Conservation (phyloP, 2,329 filamentous ascomycete species). For the Colletotrichum sp. region DNA sequence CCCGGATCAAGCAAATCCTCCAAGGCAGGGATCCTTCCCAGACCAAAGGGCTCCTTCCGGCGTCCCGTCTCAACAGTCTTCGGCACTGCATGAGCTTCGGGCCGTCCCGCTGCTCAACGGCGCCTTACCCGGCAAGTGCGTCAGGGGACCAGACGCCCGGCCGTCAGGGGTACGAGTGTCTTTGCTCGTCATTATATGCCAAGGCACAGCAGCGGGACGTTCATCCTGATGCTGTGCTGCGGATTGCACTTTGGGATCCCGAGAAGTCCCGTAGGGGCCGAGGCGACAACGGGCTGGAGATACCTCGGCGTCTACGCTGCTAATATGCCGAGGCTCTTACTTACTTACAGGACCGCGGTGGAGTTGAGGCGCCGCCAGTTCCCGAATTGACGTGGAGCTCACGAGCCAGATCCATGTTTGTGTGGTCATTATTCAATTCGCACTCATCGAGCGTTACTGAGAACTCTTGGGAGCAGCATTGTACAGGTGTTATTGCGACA, state of each 20-base stretch:
- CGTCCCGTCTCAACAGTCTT: not conserved
- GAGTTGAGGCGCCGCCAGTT: not conserved
- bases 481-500: slow-evolving; percentile 22
- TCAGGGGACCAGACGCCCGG: not conserved
- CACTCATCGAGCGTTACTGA: slow-evolving; percentile 1
- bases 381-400: not conserved
- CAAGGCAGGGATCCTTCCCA: not conserved
- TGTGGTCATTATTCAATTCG: slow-evolving; percentile 9
- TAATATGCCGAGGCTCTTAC: not conserved
- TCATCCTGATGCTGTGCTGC: not conserved
- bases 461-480: slow-evolving; percentile 7
- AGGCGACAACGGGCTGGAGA: not conserved
- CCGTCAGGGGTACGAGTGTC: not conserved
- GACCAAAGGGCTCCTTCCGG: not conserved
- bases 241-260: not conserved
- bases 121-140: not conserved
- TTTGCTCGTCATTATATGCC: not conserved
- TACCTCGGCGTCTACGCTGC: not conserved
- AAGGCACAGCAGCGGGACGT: not conserved
- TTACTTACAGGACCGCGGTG: not conserved
- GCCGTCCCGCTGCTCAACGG: not conserved
- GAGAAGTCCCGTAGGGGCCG: not conserved
- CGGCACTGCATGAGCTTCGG: not conserved
- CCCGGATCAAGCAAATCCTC: not conserved
- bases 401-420: not conserved